phyloP scores from a whole-genome alignment of 2,329 filamentous ascomycete genomes.

The Aspergillus sp. region DNA sequence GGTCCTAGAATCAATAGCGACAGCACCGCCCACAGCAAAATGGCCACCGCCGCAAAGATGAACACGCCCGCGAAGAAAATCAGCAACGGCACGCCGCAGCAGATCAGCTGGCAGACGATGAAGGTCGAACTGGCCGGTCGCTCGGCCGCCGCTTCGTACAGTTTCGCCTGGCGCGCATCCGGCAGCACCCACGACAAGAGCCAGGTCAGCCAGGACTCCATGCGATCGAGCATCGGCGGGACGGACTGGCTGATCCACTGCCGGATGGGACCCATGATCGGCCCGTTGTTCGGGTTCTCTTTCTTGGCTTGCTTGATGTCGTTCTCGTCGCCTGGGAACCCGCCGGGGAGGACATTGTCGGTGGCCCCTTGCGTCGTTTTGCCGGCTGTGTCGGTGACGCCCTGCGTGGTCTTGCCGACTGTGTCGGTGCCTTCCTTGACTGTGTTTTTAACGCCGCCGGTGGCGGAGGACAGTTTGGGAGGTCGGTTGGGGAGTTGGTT shows the following conservation, averaged over 20 bases:
- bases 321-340: slow-evolving; percentile 26
- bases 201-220: slow-evolving; percentile 25
- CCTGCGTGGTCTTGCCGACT: not conserved
- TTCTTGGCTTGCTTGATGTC: not conserved
- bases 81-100: slow-evolving; percentile 34
- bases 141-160: slow-evolving; percentile 30
- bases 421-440: slow-evolving; percentile 7
- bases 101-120: slow-evolving; percentile 33
- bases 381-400: slow-evolving; percentile 13
- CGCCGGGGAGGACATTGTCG: slow-evolving; percentile 24
- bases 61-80: slow-evolving; percentile 34
- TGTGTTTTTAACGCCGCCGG: slow-evolving; percentile 17
- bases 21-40: slow-evolving; percentile 31
- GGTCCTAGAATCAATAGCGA: slow-evolving; percentile 33
- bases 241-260: slow-evolving; percentile 20
- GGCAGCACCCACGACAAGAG: slow-evolving; percentile 28
- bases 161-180: slow-evolving; percentile 24
- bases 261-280: slow-evolving; percentile 16
- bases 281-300: slow-evolving; percentile 15
- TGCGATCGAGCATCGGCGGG: slow-evolving; percentile 26
- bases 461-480: slow-evolving; percentile 8
- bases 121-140: slow-evolving; percentile 34
- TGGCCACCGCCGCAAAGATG: slow-evolving; percentile 32
- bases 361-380: slow-evolving; percentile 7
- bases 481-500: slow-evolving; percentile 20